Evolutionary conservation across 2,329 filamentous ascomycete species (phyloP).

Genomic region (Dothistroma pini): DNA sequence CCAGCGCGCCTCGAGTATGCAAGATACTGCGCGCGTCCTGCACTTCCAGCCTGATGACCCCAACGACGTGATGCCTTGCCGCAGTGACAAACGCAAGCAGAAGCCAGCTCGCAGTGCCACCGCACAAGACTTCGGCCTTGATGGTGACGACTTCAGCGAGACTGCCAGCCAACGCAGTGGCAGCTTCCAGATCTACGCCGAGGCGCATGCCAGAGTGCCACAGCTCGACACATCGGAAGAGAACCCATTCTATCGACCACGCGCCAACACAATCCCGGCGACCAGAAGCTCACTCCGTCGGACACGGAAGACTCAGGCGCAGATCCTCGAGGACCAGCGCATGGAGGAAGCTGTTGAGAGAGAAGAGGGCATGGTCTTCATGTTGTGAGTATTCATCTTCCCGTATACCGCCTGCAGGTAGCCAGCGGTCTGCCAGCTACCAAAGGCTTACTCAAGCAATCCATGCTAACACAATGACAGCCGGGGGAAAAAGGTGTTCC

Average conservation of each 20-base stretch:
- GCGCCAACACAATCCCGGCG: slow-evolving; percentile 13
- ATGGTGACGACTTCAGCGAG: slow-evolving; percentile 45
- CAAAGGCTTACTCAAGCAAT: background rate
- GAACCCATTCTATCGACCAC: slow-evolving; percentile 65
- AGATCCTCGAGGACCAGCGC: slow-evolving; percentile 44
- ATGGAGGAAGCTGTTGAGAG: slow-evolving; percentile 62
- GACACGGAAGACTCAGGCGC: slow-evolving; percentile 56
- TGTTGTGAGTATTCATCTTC: slow-evolving; percentile 61
- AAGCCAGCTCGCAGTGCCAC: slow-evolving; percentile 7
- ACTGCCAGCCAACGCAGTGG: slow-evolving; percentile 35
- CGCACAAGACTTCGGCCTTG: slow-evolving; percentile 54
- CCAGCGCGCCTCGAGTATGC: slow-evolving; percentile 39
- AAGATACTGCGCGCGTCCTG: slow-evolving; percentile 49
- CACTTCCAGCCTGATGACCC: slow-evolving; percentile 57
- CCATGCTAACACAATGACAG: slow-evolving; percentile 43
- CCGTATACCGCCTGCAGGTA: background rate
- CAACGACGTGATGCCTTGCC: slow-evolving; percentile 56
- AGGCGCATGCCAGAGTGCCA: slow-evolving; percentile 72
- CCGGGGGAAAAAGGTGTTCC: slow-evolving; percentile 75
- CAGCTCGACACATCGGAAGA: slow-evolving; percentile 61
- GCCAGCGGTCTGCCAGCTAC: background rate
- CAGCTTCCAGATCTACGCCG: slow-evolving; percentile 62
- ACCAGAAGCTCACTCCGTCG: slow-evolving; percentile 14
- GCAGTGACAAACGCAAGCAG: slow-evolving; percentile 47
- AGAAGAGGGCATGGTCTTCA: slow-evolving; percentile 69